These are phyloP conservation scores for Trichoderma asperelloides DNA, from an alignment of 495 filamentous ascomycete genomes.

Conservation along the genomic window DNA sequence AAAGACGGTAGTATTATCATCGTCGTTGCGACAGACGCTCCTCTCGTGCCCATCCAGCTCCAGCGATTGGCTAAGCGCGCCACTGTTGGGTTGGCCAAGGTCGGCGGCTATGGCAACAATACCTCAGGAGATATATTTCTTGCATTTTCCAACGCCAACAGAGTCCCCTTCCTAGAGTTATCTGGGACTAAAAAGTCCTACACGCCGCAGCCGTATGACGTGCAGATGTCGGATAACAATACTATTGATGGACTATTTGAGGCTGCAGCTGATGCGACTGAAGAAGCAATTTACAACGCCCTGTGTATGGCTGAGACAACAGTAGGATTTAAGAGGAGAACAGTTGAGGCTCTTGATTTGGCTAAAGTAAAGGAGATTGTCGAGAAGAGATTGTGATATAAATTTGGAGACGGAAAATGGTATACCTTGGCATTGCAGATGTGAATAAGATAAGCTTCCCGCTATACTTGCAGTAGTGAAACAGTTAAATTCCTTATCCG, in stretches of 20 bases:
- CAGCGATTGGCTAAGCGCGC: slow-evolving; percentile 45
- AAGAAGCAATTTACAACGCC: slow-evolving; percentile 47
- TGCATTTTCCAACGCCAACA: slow-evolving; percentile 41
- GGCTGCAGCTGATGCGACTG: slow-evolving; percentile 39
- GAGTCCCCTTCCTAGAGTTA: slow-evolving; percentile 28
- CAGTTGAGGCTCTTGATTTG: slow-evolving; percentile 36
- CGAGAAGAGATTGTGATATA: slow-evolving; percentile 25
- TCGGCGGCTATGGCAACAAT: slow-evolving; percentile 41
- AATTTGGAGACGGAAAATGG: too few relatives aligned
- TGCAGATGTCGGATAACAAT: slow-evolving; percentile 36
- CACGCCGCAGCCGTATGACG: slow-evolving; percentile 26
- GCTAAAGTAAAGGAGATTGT: slow-evolving; percentile 38
- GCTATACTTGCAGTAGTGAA: too few relatives aligned
- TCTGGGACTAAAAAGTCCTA: slow-evolving; percentile 22
- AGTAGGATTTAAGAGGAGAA: slow-evolving; percentile 28
- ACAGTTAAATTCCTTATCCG: too few relatives aligned
- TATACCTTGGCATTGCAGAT: too few relatives aligned
- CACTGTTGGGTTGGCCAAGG: slow-evolving; percentile 39
- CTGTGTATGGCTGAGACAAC: slow-evolving; percentile 42
- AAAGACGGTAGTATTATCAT: slow-evolving; percentile 47
- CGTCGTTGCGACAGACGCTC: slow-evolving; percentile 43
- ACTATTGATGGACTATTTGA: slow-evolving; percentile 43
- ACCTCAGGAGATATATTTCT: slow-evolving; percentile 46
- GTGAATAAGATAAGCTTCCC: neutral
- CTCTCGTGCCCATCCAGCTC: slow-evolving; percentile 40